A percentile compares a stretch with the other conserved stretches of the same genome.
Conservation (phyloP, 2,329 filamentous ascomycete species). For the Neopestalotiopsis sp. region DNA sequence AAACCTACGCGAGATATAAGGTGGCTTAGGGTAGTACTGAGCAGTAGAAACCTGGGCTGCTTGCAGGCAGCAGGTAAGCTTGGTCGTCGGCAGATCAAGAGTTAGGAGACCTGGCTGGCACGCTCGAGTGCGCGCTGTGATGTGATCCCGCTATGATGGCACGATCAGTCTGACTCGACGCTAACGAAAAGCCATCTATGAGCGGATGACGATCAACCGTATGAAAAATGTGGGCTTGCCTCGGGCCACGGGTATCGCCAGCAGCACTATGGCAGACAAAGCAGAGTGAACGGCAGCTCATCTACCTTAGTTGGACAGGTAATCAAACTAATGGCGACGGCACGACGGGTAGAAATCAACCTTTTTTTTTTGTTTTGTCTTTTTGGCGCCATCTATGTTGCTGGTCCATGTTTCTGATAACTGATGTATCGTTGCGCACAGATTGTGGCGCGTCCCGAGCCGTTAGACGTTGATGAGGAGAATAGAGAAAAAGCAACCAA, state of each 20-base stretch:
- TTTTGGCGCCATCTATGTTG: neutral
- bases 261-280: neutral
- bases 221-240: neutral
- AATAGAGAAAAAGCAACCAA: neutral
- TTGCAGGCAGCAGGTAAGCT: too few species aligned
- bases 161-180: neutral
- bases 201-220: neutral
- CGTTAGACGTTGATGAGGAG: neutral
- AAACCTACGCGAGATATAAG: neutral
- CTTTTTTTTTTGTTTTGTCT: neutral
- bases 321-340: neutral
- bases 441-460: conserved; percentile 1
- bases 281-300: neutral
- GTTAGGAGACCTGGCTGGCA: too few species aligned
- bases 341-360: neutral
- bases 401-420: neutral
- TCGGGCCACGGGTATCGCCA: neutral
- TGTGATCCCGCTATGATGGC: neutral
- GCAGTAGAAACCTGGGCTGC: too few species aligned
- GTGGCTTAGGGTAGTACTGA: too few species aligned
- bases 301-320: neutral
- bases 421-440: neutral
- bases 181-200: neutral
- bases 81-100: too few species aligned
- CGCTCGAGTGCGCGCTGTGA: neutral